These are phyloP conservation scores for Diaporthe australafricana DNA, from an alignment of 2,329 filamentous ascomycete genomes.

Conservation along the genomic window DNA sequence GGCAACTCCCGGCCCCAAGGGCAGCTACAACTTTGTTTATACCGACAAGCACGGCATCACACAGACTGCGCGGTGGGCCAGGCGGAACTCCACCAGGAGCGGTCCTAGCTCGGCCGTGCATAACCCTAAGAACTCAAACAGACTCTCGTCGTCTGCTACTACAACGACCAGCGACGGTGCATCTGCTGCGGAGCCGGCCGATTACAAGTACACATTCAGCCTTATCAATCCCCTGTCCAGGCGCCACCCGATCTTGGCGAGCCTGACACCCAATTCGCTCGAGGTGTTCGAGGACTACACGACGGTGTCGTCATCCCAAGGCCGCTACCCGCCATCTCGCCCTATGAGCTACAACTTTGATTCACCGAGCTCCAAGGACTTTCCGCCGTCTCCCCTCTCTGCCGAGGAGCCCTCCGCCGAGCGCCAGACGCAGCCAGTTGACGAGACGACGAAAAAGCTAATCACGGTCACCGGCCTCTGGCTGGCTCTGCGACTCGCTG, in stretches of 20 bases:
- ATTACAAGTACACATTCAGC: conserved; percentile 75
- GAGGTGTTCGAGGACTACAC: conserved; percentile 78
- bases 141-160: conserved; percentile 26
- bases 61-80: conserved; percentile 77
- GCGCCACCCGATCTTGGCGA: conserved; percentile 80
- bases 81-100: conserved; percentile 51
- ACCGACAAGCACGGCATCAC: conserved; percentile 68
- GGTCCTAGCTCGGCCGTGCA: conserved; percentile 31
- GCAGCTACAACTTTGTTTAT: conserved; percentile 75
- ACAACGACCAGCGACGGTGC: conserved; percentile 40
- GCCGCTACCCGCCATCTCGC: conserved; percentile 60
- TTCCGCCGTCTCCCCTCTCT: conserved; percentile 29
- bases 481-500: conserved; percentile 60
- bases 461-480: conserved; percentile 65
- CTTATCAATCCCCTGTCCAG: conserved; percentile 76
- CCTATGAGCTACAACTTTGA: conserved; percentile 41
- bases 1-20: conserved; percentile 62
- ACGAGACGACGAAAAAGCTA: conserved; percentile 58
- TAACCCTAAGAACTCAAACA: conserved; percentile 36
- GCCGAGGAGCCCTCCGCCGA: conserved; percentile 38
- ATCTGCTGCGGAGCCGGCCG: conserved; percentile 40
- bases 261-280: conserved; percentile 71
- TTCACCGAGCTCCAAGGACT: conserved; percentile 4
- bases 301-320: conserved; percentile 62
- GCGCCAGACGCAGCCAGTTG: conserved; percentile 51